Evolutionary conservation across 441 rosid species (phyloP).

Genomic region (Pelargonium citronellum): DNA sequence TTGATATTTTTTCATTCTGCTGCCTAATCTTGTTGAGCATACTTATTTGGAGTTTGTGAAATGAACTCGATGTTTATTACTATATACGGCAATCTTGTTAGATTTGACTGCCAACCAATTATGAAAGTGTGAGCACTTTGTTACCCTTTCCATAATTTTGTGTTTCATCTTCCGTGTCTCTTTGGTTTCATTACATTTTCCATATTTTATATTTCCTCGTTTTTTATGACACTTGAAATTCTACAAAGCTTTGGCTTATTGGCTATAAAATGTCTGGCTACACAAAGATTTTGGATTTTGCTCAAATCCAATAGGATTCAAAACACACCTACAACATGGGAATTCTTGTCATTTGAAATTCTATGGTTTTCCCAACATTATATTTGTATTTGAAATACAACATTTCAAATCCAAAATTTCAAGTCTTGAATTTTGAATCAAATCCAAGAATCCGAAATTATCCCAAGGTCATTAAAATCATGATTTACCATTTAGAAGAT

Average conservation of each 20-base stretch:
- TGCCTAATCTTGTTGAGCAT: slow-evolving; percentile 14
- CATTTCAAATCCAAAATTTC: too few relatives aligned
- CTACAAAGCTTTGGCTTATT: not conserved
- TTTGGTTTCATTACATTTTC: not conserved
- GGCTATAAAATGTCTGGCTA: not conserved
- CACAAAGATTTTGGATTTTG: too few relatives aligned
- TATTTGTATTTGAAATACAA: too few relatives aligned
- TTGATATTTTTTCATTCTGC: slow-evolving; percentile 12
- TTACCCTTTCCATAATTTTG: not conserved
- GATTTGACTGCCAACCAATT: not conserved
- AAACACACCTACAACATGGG: too few relatives aligned
- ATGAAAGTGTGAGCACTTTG: not conserved
- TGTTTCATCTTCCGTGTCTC: not conserved
- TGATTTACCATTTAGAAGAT: slow-evolving; percentile 1
- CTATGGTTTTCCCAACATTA: too few relatives aligned
- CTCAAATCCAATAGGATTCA: too few relatives aligned
- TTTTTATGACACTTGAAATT: not conserved
- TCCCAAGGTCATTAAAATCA: not conserved
- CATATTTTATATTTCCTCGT: not conserved
- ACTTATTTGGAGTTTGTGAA: slow-evolving; percentile 9
- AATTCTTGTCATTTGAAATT: too few relatives aligned
- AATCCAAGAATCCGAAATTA: not conserved
- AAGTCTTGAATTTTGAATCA: not conserved
- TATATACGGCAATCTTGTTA: not conserved
- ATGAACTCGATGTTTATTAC: not conserved